Conservation (phyloP, 148 eudicot genomes). For the Rhododendron mucronatum region DNA sequence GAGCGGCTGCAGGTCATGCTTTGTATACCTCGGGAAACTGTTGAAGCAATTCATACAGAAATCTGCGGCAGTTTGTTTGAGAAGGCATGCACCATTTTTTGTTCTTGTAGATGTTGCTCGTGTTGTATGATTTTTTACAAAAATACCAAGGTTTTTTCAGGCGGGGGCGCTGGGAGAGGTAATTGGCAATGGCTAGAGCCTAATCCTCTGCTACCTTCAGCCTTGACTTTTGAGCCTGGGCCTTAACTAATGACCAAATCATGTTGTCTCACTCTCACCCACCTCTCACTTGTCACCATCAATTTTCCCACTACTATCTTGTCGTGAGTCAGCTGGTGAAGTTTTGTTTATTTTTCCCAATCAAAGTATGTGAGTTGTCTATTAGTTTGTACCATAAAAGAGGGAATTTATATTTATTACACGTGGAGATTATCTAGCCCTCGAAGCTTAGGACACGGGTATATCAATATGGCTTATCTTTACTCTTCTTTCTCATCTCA, state of each 20-base stretch:
- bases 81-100: constrained; percentile 45
- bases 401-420: neutral
- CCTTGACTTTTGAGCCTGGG: neutral
- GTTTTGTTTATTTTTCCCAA: neutral
- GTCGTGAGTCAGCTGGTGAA: neutral
- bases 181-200: neutral
- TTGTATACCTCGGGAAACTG: constrained; percentile 76
- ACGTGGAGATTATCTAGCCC: neutral
- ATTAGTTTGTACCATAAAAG: neutral
- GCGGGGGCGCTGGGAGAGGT: neutral
- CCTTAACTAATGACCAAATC: neutral
- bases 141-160: neutral
- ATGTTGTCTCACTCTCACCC: neutral
- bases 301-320: neutral
- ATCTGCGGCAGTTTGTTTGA: constrained; percentile 84
- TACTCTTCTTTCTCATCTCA: neutral
- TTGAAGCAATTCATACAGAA: constrained; percentile 86
- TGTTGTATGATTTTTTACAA: neutral
- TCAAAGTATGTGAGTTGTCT: neutral
- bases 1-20: constrained; percentile 74
- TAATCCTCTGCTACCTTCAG: neutral
- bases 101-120: neutral
- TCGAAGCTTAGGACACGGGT: neutral
- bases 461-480: neutral
- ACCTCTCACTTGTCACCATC: neutral